A percentile compares a stretch with the other conserved stretches of the same genome.
Conservation (phyloP, 495 filamentous ascomycete species). For the Podospora bellae-mahoneyi region DNA sequence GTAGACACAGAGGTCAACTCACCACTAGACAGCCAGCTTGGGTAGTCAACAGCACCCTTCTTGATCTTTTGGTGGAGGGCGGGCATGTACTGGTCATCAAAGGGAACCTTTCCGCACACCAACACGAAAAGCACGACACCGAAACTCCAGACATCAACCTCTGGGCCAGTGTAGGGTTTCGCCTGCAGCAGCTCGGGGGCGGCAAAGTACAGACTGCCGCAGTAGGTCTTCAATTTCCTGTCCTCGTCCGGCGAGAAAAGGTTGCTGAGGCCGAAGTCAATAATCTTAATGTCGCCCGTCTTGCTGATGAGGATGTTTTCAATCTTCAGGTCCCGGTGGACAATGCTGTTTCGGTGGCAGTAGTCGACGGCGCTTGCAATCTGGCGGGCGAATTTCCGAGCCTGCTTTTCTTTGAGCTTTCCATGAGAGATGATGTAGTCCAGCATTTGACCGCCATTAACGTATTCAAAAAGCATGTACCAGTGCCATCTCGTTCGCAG, state of each 20-base stretch:
- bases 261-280: slow-evolving; percentile 98
- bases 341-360: slow-evolving; percentile 98
- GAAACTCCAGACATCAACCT: slow-evolving; percentile 99
- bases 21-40: slow-evolving; percentile 87
- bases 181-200: slow-evolving; percentile 94
- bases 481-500: slow-evolving; percentile 95
- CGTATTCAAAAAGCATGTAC: slow-evolving; percentile 99
- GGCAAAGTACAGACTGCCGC: slow-evolving; percentile 96
- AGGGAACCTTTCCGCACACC: slow-evolving; percentile 97
- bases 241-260: slow-evolving; percentile 83
- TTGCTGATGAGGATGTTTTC: slow-evolving; percentile 99
- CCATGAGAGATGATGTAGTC: slow-evolving; percentile 99
- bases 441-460: slow-evolving; percentile 98
- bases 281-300: slow-evolving; percentile 98
- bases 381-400: slow-evolving; percentile 94
- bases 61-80: slow-evolving; percentile 99
- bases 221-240: slow-evolving; percentile 82
- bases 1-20: slow-evolving; percentile 30
- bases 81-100: slow-evolving; percentile 99
- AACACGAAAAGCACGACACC: slow-evolving; percentile 98
- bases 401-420: slow-evolving; percentile 96
- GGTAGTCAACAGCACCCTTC: slow-evolving; percentile 93
- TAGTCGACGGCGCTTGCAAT: slow-evolving; percentile 98
- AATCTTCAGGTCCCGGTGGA: slow-evolving; percentile 96
- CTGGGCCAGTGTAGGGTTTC: slow-evolving; percentile 88